These are phyloP conservation scores for Camellia japonica DNA, from an alignment of 148 eudicot genomes.

Conservation along the genomic window DNA sequence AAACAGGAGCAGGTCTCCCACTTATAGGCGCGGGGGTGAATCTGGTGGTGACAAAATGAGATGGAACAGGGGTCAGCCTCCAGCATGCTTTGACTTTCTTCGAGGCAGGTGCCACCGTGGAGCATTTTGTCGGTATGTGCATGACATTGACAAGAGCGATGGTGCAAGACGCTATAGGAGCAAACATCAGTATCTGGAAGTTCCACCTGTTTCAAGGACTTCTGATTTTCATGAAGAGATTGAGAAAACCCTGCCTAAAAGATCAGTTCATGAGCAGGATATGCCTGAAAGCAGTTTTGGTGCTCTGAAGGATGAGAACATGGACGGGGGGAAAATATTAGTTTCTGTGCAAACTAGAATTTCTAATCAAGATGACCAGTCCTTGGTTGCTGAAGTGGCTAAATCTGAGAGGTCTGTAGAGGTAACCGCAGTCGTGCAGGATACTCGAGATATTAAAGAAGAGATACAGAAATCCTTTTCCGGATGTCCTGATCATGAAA, in stretches of 20 bases:
- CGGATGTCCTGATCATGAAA: slow-evolving; percentile 7
- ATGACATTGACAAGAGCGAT: slow-evolving; percentile 44
- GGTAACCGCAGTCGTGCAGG: slow-evolving; percentile 19
- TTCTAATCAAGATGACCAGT: slow-evolving; percentile 27
- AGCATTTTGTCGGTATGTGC: slow-evolving; percentile 71
- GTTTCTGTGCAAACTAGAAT: slow-evolving; percentile 20
- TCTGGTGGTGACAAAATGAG: slow-evolving; percentile 42
- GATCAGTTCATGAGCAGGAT: slow-evolving; percentile 26
- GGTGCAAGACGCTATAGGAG: slow-evolving; percentile 43
- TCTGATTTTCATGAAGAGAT: slow-evolving; percentile 33
- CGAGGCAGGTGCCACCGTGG: slow-evolving; percentile 84
- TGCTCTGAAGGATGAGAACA: slow-evolving; percentile 22
- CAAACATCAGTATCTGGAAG: slow-evolving; percentile 35
- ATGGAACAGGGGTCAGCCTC: slow-evolving; percentile 46
- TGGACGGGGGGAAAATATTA: slow-evolving; percentile 23
- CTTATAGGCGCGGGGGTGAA: slow-evolving; percentile 46
- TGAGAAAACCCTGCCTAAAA: slow-evolving; percentile 19
- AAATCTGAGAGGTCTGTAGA: slow-evolving; percentile 25
- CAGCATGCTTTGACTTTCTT: slow-evolving; percentile 61
- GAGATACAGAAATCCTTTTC: slow-evolving; percentile 26
- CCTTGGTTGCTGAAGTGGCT: slow-evolving; percentile 19
- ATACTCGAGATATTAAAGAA: slow-evolving; percentile 25
- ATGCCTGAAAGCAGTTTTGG: slow-evolving; percentile 26
- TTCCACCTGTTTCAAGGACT: slow-evolving; percentile 29
- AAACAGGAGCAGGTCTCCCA: slow-evolving; percentile 84